Evolutionary conservation across 495 filamentous ascomycete species (phyloP).

Genomic region (Aspergillus cavernicola): DNA sequence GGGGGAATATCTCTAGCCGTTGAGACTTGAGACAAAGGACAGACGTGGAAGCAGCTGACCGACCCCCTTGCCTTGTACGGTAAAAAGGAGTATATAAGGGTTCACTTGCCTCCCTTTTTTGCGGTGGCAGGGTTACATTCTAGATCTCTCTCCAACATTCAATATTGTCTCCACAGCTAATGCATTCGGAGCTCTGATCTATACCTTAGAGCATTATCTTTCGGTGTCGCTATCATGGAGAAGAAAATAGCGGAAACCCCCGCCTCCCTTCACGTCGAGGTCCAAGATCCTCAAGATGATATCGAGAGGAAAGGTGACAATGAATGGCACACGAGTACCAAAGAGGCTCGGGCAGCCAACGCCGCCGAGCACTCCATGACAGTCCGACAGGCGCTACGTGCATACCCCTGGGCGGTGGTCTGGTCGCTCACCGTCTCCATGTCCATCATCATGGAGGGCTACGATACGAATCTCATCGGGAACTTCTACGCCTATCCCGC

Average conservation of each 20-base stretch:
- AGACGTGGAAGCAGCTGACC: neutral
- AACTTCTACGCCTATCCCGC: slow-evolving; percentile 32
- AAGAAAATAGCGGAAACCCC: neutral
- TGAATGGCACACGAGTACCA: slow-evolving; percentile 2
- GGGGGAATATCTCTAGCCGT: neutral
- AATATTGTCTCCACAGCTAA: neutral
- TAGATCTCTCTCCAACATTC: too few species aligned
- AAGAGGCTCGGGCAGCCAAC: slow-evolving; percentile 19
- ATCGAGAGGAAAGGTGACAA: neutral
- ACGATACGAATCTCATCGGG: slow-evolving; percentile 39
- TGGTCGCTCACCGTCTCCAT: slow-evolving; percentile 44
- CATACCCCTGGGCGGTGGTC: slow-evolving; percentile 44
- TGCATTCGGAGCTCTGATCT: too few species aligned
- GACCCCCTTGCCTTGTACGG: too few species aligned
- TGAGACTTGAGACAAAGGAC: neutral
- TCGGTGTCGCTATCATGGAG: neutral
- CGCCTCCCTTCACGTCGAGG: neutral
- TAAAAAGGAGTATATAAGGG: too few species aligned
- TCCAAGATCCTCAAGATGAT: neutral
- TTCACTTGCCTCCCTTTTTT: too few species aligned
- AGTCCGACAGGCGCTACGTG: slow-evolving; percentile 14
- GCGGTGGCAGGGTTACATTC: too few species aligned
- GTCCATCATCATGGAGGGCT: slow-evolving; percentile 49
- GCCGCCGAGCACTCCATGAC: slow-evolving; percentile 23
- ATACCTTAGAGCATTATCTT: too few species aligned